Evolutionary conservation across 805 yeast species (phyloP), one percentile per base, ranked within the genome.

Genomic region (Pachysolen tannophilus): DNA sequence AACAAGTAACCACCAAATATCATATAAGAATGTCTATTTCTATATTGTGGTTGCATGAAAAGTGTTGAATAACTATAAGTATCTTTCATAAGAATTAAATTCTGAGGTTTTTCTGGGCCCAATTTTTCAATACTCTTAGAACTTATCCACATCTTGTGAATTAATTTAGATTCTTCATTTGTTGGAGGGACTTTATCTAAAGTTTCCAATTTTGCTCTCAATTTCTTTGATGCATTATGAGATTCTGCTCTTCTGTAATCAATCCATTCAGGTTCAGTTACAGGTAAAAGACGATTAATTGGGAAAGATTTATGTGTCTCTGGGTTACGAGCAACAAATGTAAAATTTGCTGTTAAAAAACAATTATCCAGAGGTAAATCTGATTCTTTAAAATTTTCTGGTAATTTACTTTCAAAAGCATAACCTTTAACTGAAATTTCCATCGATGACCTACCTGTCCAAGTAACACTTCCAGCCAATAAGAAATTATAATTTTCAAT

Each of bases 361-460:
- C 84, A 78, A 32, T 82, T 79, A 18, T 76, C 78, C 8, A 68
- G 72, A 18, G 75, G 72, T 41, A 86, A 70, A 26, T 72, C 63
- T 3, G 62, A 69, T 40, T 79, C 80, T 9, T 69, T 66, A 37
- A 81, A 61, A 19, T 65, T 67, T 11, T 53, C 52, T 4, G 83
- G 83, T 7, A 75, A 43, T 7, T 63, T 63, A 10, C 67, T 72
- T 34, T 74, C 78, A 37, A 76, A 78, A 3, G 94, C 78, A 43
- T 85, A 82, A 2, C 96, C 97, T 51, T 77, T 82, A 47, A 88
- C 92, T 31, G 87, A 73, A 50, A 88, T 88, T 59, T 88, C 97
- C 96, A 88, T 88, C 1, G 96, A 87, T 1, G 95, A 83, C 41
- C 85, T 67, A 40, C 97, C 97, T 0, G 96, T 88, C 85, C 94